Evolutionary conservation across 106 monocot species (phyloP), one percentile per base, ranked within the genome.

Genomic region (Platanthera zijinensis): DNA sequence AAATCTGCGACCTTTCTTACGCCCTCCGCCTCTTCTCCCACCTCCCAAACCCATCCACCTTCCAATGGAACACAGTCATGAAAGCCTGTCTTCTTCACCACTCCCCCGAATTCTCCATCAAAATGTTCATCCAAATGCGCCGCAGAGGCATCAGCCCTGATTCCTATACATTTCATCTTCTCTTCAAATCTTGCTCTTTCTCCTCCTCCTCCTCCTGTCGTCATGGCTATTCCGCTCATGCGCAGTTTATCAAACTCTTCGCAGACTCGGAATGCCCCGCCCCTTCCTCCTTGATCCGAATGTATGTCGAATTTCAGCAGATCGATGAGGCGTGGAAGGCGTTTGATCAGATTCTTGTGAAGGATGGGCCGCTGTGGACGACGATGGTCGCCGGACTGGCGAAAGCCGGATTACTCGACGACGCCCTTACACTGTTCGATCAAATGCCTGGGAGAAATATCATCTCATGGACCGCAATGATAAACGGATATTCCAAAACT

Each of bases 401-500:
- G 1, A 93, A 88, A 73, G 6, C 57, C 25, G 85, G 93, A 8
- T 75, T 14, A 5, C 17, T 88, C 62, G 76, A 81, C 25, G 83
- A 88, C 8, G 93, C 93, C 7, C 69, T 30, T 57, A 84, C 49
- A 15, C 1, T 90, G 80, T 93, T 93, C 48, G 90, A 90, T 75
- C 72, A 83, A 82, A 87, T 85, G 78, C 89, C 89, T 2, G 80
- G 46, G 32, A 87, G 82, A 57, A 88, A 88, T 82, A 81, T 90
- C 45, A 79, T 93, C 53, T 82, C 90, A 13, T 93, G 90, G 90
- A 95, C 94, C 8, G 84, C 82, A 52, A 75, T 95, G 85, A 82
- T 95, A 10, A 48, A 85, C 0, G 90, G 84, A 17, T 91, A 84
- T 12, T 80, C 85, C 2, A 78, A 74, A 59, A 48, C 74, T 4